phyloP scores from a whole-genome alignment of 164 flowering plant species.

The Nelumbo lutea region DNA sequence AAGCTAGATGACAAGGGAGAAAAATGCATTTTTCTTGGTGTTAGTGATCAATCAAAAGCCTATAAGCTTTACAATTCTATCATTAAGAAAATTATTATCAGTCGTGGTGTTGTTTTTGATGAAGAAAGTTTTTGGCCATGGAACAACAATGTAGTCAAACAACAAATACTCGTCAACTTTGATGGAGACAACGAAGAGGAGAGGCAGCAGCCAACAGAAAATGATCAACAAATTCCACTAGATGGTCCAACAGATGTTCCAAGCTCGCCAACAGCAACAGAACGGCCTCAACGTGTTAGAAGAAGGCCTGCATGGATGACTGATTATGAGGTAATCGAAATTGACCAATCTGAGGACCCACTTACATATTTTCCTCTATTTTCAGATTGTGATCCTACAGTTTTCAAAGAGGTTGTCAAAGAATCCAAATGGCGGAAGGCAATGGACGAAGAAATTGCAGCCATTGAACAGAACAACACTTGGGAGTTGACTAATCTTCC shows the following conservation, averaged over 20 bases:
- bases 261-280: not conserved
- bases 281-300: not conserved
- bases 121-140: not conserved
- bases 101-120: slow-evolving; percentile 7
- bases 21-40: no score
- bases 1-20: no score
- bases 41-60: not conserved
- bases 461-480: not conserved
- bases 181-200: not conserved
- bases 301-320: not conserved
- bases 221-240: not conserved
- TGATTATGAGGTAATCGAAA: not conserved
- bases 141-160: not conserved
- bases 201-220: not conserved
- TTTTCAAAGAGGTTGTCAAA: not conserved
- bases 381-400: not conserved
- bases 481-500: not conserved
- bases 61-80: not conserved
- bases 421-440: not conserved
- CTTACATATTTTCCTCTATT: not conserved
- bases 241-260: not conserved
- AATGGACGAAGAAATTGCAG: not conserved
- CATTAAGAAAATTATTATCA: not conserved
- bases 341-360: not conserved
- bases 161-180: not conserved